Evolutionary conservation across 805 yeast genomes (phyloP).

Genomic region (Groenewaldozyma tartarivorans): DNA sequence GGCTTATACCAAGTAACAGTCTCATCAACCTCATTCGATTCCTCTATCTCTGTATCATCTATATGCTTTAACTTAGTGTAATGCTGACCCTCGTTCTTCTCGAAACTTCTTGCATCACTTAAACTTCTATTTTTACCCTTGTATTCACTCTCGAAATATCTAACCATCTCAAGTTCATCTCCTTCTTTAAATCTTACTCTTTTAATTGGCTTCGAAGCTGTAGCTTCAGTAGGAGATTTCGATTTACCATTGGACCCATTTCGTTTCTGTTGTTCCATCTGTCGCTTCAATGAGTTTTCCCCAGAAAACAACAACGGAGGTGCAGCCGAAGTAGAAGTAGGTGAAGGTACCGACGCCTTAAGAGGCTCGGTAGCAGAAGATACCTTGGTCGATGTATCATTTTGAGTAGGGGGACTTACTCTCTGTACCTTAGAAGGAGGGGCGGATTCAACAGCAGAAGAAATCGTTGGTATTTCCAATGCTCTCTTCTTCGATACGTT

Average conservation of each 20-base stretch:
- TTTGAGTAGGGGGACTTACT: no score
- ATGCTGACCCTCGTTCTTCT: conserved; percentile 12
- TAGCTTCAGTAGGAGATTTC: not conserved
- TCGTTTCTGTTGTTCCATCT: conserved; percentile 7
- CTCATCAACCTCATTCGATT: no score
- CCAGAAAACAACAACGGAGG: conserved; percentile 11
- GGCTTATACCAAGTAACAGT: no score
- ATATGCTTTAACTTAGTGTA: no score
- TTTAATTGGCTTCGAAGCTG: conserved; percentile 8
- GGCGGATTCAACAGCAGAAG: no score
- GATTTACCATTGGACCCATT: not conserved
- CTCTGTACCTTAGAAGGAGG: no score
- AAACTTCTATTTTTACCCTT: conserved; percentile 6
- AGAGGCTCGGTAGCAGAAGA: no score
- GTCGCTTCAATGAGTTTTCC: conserved; percentile 9
- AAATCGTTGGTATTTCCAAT: no score
- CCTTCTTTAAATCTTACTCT: conserved; percentile 14
- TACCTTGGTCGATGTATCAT: no score
- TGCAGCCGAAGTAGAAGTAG: conserved; percentile 2
- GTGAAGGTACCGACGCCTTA: conserved; percentile 1
- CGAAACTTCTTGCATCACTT: conserved; percentile 12
- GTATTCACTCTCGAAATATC: conserved; percentile 6
- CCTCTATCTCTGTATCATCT: no score
- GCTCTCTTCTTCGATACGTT: no score
- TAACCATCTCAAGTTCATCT: conserved; percentile 11